A percentile compares a stretch with the other conserved stretches of the same genome.
Evolutionary conservation across 1,284 basidiomycete species (phyloP).

Genomic region (Fomitopsis pinicola): DNA sequence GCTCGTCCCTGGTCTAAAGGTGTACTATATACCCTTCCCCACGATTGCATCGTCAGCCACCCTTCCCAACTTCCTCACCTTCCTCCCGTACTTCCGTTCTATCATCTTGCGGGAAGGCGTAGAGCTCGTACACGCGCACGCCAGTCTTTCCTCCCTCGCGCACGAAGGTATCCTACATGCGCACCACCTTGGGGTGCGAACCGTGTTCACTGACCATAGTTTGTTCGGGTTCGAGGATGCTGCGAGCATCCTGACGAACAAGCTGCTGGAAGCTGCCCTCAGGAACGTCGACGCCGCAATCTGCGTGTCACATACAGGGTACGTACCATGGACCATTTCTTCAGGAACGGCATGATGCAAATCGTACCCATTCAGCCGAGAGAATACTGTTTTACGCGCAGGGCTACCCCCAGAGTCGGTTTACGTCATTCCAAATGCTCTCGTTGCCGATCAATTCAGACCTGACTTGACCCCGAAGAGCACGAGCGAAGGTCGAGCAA

Average conservation of each 20-base stretch:
- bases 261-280: slow-evolving; percentile 83
- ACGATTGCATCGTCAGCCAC: slow-evolving; percentile 90
- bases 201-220: slow-evolving; percentile 96
- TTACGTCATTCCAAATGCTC: slow-evolving; percentile 92
- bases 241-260: slow-evolving; percentile 95
- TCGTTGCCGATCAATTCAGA: slow-evolving; percentile 85
- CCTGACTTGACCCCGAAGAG: slow-evolving; percentile 54
- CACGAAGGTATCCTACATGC: slow-evolving; percentile 93
- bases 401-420: slow-evolving; percentile 61
- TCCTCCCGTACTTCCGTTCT: slow-evolving; percentile 85
- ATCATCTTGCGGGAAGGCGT: slow-evolving; percentile 89
- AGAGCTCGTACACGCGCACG: slow-evolving; percentile 89
- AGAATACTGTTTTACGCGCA: slow-evolving; percentile 92
- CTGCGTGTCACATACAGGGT: slow-evolving; percentile 98
- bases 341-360: background rate
- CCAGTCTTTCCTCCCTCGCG: slow-evolving; percentile 83
- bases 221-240: slow-evolving; percentile 96
- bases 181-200: slow-evolving; percentile 77
- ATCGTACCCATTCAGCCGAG: slow-evolving; percentile 49
- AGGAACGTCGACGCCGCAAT: slow-evolving; percentile 92
- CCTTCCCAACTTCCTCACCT: slow-evolving; percentile 91
- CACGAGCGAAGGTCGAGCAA: slow-evolving; percentile 34
- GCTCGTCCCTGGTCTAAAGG: slow-evolving; percentile 83
- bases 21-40: slow-evolving; percentile 90
- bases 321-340: slow-evolving; percentile 18